Evolutionary conservation across 495 filamentous ascomycete genomes (phyloP).

Genomic region (Xylaria longipes): DNA sequence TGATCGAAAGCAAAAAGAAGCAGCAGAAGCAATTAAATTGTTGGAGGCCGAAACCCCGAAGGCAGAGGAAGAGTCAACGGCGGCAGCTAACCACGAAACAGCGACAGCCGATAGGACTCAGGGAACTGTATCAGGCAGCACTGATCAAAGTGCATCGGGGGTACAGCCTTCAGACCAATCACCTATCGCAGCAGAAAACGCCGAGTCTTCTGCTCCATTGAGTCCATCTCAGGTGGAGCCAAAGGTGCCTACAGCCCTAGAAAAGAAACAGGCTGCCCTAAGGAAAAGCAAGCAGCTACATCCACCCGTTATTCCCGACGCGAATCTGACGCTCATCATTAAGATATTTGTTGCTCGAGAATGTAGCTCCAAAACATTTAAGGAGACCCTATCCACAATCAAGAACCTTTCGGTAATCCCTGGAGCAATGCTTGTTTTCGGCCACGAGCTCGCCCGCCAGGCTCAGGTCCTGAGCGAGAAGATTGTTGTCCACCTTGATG

Average conservation of each 20-base stretch:
- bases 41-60: constrained; percentile 53
- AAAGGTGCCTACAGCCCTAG: constrained; percentile 54
- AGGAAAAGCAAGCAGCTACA: constrained; percentile 78
- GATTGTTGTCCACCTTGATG: constrained; percentile 83
- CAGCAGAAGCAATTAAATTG: constrained; percentile 64
- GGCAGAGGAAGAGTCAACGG: constrained; percentile 33
- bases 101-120: constrained; percentile 35
- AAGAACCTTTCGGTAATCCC: constrained; percentile 95
- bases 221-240: constrained; percentile 34
- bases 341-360: constrained; percentile 95
- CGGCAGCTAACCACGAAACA: constrained; percentile 13
- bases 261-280: constrained; percentile 60
- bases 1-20: constrained; percentile 81
- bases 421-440: constrained; percentile 87
- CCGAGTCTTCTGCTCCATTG: constrained; percentile 35
- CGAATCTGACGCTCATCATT: constrained; percentile 89
- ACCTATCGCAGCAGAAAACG: constrained; percentile 32
- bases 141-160: constrained; percentile 32
- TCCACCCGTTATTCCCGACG: constrained; percentile 86
- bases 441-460: constrained; percentile 84
- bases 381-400: constrained; percentile 94
- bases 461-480: constrained; percentile 82
- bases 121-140: constrained; percentile 24
- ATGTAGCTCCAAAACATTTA: constrained; percentile 95
- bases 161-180: constrained; percentile 21